Conservation (phyloP, 257 asterid species). For the Avicennia marina region DNA sequence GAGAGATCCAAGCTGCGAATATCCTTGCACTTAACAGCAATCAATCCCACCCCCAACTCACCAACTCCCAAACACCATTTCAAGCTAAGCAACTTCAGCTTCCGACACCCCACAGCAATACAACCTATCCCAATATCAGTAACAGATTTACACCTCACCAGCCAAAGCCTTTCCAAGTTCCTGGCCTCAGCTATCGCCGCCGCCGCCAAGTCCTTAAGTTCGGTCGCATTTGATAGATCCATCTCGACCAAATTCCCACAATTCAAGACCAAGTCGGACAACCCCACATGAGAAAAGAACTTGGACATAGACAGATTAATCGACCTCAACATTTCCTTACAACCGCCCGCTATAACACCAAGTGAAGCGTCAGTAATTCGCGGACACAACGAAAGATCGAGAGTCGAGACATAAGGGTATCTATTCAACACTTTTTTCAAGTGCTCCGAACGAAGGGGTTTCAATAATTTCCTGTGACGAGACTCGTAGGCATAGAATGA, state of each 20-base stretch:
- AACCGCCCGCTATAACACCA: slow-evolving; percentile 27
- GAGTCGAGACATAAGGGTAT: slow-evolving; percentile 41
- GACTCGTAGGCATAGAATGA: slow-evolving; percentile 63
- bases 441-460: slow-evolving; percentile 62
- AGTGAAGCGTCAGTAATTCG: slow-evolving; percentile 56
- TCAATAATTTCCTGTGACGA: slow-evolving; percentile 55
- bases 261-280: slow-evolving; percentile 50
- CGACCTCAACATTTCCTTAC: slow-evolving; percentile 50
- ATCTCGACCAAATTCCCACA: slow-evolving; percentile 74
- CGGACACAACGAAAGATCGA: slow-evolving; percentile 77
- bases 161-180: slow-evolving; percentile 70
- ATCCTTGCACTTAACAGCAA: slow-evolving; percentile 82
- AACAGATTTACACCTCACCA: slow-evolving; percentile 67
- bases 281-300: slow-evolving; percentile 53
- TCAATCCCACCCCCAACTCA: slow-evolving; percentile 80
- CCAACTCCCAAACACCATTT: slow-evolving; percentile 92
- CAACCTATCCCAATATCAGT: slow-evolving; percentile 93
- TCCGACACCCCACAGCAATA: slow-evolving; percentile 83
- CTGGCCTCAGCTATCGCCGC: slow-evolving; percentile 77
- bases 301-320: slow-evolving; percentile 72
- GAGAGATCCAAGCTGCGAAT: slow-evolving; percentile 81
- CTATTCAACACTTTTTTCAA: slow-evolving; percentile 41
- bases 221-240: slow-evolving; percentile 77
- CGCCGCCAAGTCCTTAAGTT: slow-evolving; percentile 57
- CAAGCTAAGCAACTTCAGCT: slow-evolving; percentile 70